Evolutionary conservation across 202 grass and related monocot genomes (phyloP), one percentile per base, ranked within the genome.

Genomic region (Elaeis oleifera): DNA sequence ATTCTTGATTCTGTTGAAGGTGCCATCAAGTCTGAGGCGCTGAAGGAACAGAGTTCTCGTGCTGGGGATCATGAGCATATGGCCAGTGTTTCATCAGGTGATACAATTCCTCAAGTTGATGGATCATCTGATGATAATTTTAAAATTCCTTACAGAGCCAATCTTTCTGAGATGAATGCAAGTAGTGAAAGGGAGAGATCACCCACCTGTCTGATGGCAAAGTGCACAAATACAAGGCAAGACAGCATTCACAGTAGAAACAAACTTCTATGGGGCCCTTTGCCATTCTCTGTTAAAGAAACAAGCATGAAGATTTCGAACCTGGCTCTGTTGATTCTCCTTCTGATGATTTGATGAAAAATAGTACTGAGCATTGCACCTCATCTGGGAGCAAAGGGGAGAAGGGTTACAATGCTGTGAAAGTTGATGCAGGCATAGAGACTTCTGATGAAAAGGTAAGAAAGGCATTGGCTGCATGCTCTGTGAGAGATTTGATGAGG

Each of bases 401-500:
- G 53, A 80, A 51, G 31, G 69, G 63, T 44, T 51, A 17, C 57
- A 53, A 63, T 87, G 50, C 24, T 84, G 60, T 16, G 28, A 28
- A 61, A 72, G 56, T 51, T 15, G 32, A 56, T 80, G 56, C 55
- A 71, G 75, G 62, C 36, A 52, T 2, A 16, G 74, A 73, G 62
- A 75, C 80, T 78, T 87, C 80, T 84, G 59, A 44, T 70, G 59
- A 31, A n/a, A 56, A 54, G 69, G 69, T 73, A 74, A 65, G 67
- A 68, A 48, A 73, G 64, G 66, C 69, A 72, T 64, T 69, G 64
- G 28, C 29, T 13, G 68, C 29, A 50, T 71, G 72, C 76, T 96
- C 92, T 81, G 64, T 91, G 59, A 91, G 92, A 51, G 92, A 96
- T 51, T 79, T 91, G 49, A 96, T 96, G 92, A 91, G 87, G 27